Evolutionary conservation across 768 basidiomycete species (phyloP), one percentile per base, ranked within the genome.

Genomic region (Phanerochaete carnosa): DNA sequence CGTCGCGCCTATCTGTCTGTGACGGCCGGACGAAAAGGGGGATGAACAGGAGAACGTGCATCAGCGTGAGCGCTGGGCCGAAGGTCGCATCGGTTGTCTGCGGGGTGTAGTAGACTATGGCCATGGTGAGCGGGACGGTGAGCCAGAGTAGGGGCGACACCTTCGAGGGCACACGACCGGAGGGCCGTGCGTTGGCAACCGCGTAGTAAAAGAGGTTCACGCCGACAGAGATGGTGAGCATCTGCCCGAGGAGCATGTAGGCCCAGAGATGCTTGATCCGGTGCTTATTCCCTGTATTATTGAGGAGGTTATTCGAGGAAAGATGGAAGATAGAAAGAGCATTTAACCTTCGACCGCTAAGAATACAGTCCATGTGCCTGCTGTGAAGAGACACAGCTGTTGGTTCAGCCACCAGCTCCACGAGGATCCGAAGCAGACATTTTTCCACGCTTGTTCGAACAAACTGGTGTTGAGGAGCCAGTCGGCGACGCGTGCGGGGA

Each of bases 341-440:
- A 6, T 22, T 75, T 60, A 59, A 84, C 88, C 84, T 75, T 87
- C 76, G 5, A 72, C 71, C 15, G 73, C 72, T 1, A 88, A 65
- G 60, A 86, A 80, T 1, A 82, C 68, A 0, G 84, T 83, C 80
- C 83, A 84, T 16, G 78, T 73, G 1, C 84, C 83, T 6, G 77
- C 80, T 3, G 86, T 86, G 73, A 79, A 87, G 23, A 84, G 65
- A 67, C 84, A 87, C 15, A 87, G 70, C 66, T 87, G 84, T 68
- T 86, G 81, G 63, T 82, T 83, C 84, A 86, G 87, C 87, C 86
- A 89, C 86, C 86, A 89, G 51, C 81, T 83, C 46, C 78, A 60
- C 0, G 76, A 71, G 11, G 52, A 16, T 23, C 35, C 70, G 23
- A 57, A 59, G 49, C 61, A 57, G 15, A 82, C 79, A 54, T 68